A percentile compares a stretch with the other conserved stretches of the same genome.
Evolutionary conservation across 352 stramenopile genomes (phyloP).

Genomic region (Phytophthora pisi): DNA sequence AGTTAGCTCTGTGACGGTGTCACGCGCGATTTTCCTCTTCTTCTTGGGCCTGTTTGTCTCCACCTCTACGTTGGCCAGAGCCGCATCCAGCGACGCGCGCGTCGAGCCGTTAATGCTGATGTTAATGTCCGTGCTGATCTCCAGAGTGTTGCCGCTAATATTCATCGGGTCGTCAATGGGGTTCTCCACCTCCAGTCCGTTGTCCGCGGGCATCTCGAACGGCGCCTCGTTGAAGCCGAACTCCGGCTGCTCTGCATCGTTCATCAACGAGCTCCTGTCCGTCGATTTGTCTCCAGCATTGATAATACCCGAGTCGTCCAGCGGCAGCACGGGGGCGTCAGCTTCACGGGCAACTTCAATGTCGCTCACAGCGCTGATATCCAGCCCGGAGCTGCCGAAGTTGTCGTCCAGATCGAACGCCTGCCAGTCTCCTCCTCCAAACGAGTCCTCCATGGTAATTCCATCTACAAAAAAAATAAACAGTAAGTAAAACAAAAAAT

Average conservation of each 20-base stretch:
- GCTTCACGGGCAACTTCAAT: constrained; percentile 85
- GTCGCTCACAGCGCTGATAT: constrained; percentile 77
- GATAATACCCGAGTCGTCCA: constrained; percentile 69
- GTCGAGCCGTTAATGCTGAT: constrained; percentile 65
- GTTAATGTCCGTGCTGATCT: constrained; percentile 78
- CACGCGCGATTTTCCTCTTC: constrained; percentile 82
- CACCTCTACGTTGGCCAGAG: constrained; percentile 53
- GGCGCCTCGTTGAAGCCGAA: constrained; percentile 68
- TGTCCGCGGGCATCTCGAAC: constrained; percentile 50
- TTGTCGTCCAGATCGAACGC: constrained; percentile 83
- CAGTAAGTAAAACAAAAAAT: constrained; percentile 11
- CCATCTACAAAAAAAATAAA: constrained; percentile 46
- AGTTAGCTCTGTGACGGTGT: constrained; percentile 81
- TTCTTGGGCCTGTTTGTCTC: constrained; percentile 61
- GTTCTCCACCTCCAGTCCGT: constrained; percentile 54
- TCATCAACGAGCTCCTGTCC: constrained; percentile 37
- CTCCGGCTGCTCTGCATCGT: constrained; percentile 46
- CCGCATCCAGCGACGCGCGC: constrained; percentile 71
- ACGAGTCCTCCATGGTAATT: constrained; percentile 77
- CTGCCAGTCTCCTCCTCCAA: constrained; percentile 78
- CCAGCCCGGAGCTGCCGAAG: constrained; percentile 61
- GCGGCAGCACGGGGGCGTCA: constrained; percentile 46
- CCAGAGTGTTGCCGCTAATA: constrained; percentile 49
- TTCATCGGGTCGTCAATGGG: constrained; percentile 41
- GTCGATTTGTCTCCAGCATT: constrained; percentile 56